phyloP scores from a whole-genome alignment of 192 early-diverging fungal genomes.

The Jimgerdemannia flammicorona region DNA sequence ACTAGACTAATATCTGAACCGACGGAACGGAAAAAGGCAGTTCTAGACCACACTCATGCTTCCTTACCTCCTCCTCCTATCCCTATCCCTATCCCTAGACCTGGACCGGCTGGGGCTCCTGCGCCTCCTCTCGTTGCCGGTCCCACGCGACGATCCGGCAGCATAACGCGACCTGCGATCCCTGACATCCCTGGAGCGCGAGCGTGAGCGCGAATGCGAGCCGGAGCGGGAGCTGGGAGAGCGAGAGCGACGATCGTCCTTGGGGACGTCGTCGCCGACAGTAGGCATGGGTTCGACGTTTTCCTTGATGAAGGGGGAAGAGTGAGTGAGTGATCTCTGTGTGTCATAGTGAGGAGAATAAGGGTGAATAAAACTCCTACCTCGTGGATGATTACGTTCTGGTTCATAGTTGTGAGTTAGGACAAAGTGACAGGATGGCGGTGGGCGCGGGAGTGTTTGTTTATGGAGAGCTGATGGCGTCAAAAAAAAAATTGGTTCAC shows the following conservation, averaged over 20 bases:
- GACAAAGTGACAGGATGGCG: no score
- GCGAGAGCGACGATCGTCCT: neutral
- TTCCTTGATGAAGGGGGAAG: no score
- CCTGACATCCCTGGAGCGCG: neutral
- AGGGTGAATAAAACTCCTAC: no score
- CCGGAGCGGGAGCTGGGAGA: neutral
- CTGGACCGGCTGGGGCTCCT: neutral
- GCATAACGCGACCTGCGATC: neutral
- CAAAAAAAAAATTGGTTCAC: neutral
- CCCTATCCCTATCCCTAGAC: no score
- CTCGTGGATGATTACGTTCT: no score
- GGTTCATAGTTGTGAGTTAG: no score
- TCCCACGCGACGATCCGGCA: neutral
- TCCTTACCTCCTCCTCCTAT: no score
- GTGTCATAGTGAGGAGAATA: no score
- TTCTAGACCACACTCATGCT: no score
- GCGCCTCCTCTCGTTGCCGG: neutral
- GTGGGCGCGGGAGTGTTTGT: no score
- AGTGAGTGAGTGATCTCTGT: neutral
- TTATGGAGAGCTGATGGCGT: neutral
- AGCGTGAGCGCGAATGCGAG: neutral
- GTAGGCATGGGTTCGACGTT: neutral
- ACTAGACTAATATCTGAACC: no score
- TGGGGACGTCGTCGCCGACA: neutral
- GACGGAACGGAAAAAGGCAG: no score